A percentile compares a stretch with the other conserved stretches of the same genome.
Conservation (phyloP, 805 yeast species). For the Hanseniaspora pseudoguilliermondii region DNA sequence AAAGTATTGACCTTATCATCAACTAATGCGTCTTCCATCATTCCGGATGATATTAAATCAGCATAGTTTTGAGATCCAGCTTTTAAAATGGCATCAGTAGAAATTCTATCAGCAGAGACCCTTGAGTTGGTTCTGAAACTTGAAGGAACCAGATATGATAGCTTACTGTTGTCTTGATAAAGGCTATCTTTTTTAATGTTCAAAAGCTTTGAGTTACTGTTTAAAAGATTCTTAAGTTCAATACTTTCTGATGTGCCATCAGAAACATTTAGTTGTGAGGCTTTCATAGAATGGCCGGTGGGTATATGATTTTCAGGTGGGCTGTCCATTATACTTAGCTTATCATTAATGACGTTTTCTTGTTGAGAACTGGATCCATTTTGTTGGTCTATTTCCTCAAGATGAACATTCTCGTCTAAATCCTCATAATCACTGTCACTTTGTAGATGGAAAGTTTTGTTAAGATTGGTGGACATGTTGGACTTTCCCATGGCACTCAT, state of each 20-base stretch:
- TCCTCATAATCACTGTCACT: slow-evolving; percentile 20
- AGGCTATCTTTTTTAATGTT: not conserved
- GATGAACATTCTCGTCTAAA: slow-evolving; percentile 18
- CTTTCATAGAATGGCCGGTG: no score
- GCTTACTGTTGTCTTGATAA: not conserved
- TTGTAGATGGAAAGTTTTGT: slow-evolving; percentile 15
- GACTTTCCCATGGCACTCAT: not conserved
- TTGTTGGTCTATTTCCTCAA: slow-evolving; percentile 13
- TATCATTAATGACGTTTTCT: not conserved
- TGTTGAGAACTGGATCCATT: not conserved
- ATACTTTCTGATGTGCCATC: slow-evolving; percentile 2
- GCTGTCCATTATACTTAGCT: not conserved
- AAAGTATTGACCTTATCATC: slow-evolving; percentile 8
- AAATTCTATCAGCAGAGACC: slow-evolving; percentile 13
- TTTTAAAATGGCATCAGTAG: not conserved
- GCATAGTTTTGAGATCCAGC: not conserved
- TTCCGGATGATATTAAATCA: slow-evolving; percentile 3
- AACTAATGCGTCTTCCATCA: slow-evolving; percentile 1
- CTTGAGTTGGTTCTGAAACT: slow-evolving; percentile 14
- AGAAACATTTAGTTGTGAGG: not conserved
- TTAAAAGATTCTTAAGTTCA: slow-evolving; percentile 20
- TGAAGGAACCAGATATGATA: slow-evolving; percentile 11
- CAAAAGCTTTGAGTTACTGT: slow-evolving; percentile 10
- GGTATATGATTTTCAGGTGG: not conserved
- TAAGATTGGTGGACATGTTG: slow-evolving; percentile 1